Evolutionary conservation across 371 early-diverging fungal genomes (phyloP), one percentile per base, ranked within the genome.

Genomic region (Apophysomyces sp.): DNA sequence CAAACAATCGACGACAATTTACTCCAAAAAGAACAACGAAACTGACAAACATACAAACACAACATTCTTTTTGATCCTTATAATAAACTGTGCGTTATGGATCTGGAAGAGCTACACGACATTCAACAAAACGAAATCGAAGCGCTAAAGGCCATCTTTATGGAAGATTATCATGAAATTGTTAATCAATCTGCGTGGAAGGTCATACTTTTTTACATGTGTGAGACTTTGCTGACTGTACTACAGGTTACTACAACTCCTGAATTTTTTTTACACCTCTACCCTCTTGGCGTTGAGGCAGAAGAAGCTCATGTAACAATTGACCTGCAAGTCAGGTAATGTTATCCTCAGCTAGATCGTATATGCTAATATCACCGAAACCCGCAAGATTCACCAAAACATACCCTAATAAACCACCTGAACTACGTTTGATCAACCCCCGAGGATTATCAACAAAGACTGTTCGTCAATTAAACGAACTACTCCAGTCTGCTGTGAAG

Each of bases 101-200:
- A 81, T 70, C 73, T 83, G 62, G 79, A 80, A 58, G 83, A 83
- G 70, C 66, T 85, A 30, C 65, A 80, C 58, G 90, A 90, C 74
- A 81, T 87, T 21, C 92, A 92, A 73, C 63, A 81, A 60, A 87
- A 90, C 71, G 92, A 92, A 74, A 77, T 92, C 16, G 90, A 87
- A 67, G 92, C 90, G 40, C 75, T 92, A 15, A 72, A 82, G 69
- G 85, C 85, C 28, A 82, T 82, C 29, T 86, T 83, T 66, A 89
- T 89, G 90, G 90, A 91, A 11, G 92, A 92, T 65, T 92, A 81
- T 55, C 72, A 76, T 52, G 75, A 80, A 39, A 83, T 89, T 7
- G 70, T 67, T 4, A 76, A 84, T 15, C 82, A 85, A 30, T 83
- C 88, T 21, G 89, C 87, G 13, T 92, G 92, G 92, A 91, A 91